These are phyloP conservation scores for Isatis tinctoria DNA, from an alignment of 345 rosid genomes.

Conservation along the genomic window DNA sequence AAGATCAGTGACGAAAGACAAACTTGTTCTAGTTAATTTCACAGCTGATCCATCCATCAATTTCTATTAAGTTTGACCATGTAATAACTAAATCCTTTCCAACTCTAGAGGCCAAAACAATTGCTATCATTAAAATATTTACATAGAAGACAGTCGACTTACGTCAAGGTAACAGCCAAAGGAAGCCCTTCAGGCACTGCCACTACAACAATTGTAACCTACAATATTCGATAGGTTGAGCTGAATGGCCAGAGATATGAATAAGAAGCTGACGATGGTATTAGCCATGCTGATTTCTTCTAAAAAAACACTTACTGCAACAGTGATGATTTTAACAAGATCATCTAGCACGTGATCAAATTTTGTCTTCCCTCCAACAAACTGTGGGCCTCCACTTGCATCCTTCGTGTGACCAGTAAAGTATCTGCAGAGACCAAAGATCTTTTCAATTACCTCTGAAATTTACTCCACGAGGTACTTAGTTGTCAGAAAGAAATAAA, in stretches of 20 bases:
- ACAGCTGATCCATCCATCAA: conserved; percentile 2
- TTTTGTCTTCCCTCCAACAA: conserved; percentile 56
- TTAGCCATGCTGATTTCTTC: conserved; percentile 3
- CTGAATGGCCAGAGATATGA: conserved; percentile 9
- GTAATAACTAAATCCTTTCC: conserved; percentile 5
- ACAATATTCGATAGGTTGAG: conserved; percentile 22
- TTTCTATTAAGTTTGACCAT: neutral
- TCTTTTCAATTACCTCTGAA: conserved; percentile 4
- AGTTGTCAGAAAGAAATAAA: conserved; percentile 3
- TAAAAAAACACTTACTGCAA: conserved; percentile 60
- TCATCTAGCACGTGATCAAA: conserved; percentile 59
- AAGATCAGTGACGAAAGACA: conserved; percentile 4
- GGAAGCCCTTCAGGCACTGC: conserved; percentile 99
- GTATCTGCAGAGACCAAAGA: conserved; percentile 42
- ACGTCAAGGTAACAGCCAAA: conserved; percentile 96
- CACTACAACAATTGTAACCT: conserved; percentile 97
- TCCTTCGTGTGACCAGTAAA: conserved; percentile 72
- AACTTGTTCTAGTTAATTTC: neutral
- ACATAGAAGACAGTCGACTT: conserved; percentile 34
- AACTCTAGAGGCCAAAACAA: conserved; percentile 4
- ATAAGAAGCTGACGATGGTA: conserved; percentile 1
- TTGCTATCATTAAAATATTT: neutral
- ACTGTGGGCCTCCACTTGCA: conserved; percentile 44
- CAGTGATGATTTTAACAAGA: conserved; percentile 69
- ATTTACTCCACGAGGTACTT: neutral